phyloP scores from a whole-genome alignment of 176 grass and related monocot species.

The Triticum dicoccoides region DNA sequence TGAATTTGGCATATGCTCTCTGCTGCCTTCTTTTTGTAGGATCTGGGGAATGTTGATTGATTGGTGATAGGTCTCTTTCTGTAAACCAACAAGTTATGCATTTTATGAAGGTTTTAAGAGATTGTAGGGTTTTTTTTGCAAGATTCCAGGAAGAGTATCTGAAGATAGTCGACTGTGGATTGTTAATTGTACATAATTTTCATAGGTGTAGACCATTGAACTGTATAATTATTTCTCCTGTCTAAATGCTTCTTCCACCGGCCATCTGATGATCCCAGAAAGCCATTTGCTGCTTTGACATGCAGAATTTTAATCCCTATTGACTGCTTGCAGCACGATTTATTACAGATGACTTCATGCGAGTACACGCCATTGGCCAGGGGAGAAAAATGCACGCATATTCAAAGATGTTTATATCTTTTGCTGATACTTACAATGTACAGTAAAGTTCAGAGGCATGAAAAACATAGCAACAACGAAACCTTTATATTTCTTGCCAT shows the following conservation, averaged over 20 bases:
- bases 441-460: not conserved
- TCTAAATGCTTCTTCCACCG: not conserved
- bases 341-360: no score
- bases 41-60: constrained; percentile 19
- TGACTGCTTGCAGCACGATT: not conserved
- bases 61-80: constrained; percentile 9
- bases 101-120: constrained; percentile 11
- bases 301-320: not conserved
- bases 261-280: not conserved
- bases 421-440: not conserved
- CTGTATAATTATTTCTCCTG: not conserved
- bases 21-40: not conserved
- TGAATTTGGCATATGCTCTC: not conserved
- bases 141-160: not conserved
- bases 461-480: constrained; percentile 3
- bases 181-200: constrained; percentile 33
- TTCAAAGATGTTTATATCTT: not conserved
- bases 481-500: constrained; percentile 7
- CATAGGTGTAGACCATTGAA: not conserved
- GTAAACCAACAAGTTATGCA: constrained; percentile 6
- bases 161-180: not conserved
- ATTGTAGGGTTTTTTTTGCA: constrained; percentile 12
- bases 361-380: no score
- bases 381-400: not conserved
- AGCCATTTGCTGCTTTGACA: not conserved